Evolutionary conservation across 495 filamentous ascomycete species (phyloP), one percentile per base, ranked within the genome.

Genomic region (Stereocaulon alpinum): DNA sequence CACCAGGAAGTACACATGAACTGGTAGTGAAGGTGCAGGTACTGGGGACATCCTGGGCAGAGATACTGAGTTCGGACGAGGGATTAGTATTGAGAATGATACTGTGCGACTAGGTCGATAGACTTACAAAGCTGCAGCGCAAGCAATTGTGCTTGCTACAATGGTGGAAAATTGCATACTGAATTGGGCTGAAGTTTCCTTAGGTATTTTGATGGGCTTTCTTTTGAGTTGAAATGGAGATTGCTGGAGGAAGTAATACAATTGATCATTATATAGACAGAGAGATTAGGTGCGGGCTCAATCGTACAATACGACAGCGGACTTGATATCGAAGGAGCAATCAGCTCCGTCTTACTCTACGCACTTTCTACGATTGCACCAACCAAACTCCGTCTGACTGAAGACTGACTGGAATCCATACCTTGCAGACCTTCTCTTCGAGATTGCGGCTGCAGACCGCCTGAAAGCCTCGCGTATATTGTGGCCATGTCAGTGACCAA

Each of bases 21-120:
- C 27, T 48, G 40, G 58, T 24, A n/a, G 58, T 60, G 24, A 15
- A 60, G 10, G 58, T 60, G 51, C 58, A 60, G 0, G 27, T 40
- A 10, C 44, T 29, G 15, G 55, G 41, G 24, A 18, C 5, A 24
- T 32, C 45, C 27, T 48, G 45, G 45, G 45, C 45, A 12, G 24
- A 27, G 45, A 18, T 20, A n/a, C 32, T 37, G 32, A 0, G 11
- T 37, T 6, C 11, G 11, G 32, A 37, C 32, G 5, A 37, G 32
- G 5, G 1, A 43, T 11, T 44, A 29, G 9, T 6, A 30, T 30
- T 5, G 20, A 41, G 24, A 41, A 22, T 4, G 29, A 34, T 14
- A 27, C 10, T 29, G 2, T 24, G 27, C 20, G n/a, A 30, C 34
- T 4, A 11, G 49, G 29, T 43, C 10, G 32, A 17, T 4, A 29